Conservation (phyloP, 257 asterid species). For the Salvia hispanica region DNA sequence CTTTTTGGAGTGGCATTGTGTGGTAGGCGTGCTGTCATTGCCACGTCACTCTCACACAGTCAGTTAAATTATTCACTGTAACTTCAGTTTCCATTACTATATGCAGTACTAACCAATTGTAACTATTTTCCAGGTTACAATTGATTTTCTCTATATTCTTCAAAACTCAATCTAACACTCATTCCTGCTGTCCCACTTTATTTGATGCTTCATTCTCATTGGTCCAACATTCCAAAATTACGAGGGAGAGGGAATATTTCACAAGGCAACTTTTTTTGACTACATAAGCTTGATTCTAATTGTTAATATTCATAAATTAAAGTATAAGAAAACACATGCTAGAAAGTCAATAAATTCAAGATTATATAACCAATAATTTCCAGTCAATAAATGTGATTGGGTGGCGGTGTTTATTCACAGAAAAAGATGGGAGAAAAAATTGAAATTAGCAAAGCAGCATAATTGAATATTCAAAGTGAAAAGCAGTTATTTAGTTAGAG, state of each 20-base stretch:
- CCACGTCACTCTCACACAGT: constrained; percentile 28
- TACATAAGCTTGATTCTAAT: too few species aligned
- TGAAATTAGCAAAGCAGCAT: background rate
- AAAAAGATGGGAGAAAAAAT: background rate
- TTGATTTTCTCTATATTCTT: background rate
- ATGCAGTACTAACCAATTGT: background rate
- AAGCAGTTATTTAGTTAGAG: constrained; percentile 28
- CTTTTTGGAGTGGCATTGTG: constrained; percentile 19
- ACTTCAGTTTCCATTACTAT: background rate
- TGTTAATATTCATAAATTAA: too few species aligned
- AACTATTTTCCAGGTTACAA: too few species aligned
- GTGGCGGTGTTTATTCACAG: background rate
- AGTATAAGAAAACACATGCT: background rate
- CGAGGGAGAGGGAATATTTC: background rate
- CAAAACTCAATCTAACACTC: constrained; percentile 10
- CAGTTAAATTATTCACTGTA: constrained; percentile 1
- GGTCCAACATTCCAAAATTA: background rate
- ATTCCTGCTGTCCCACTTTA: constrained; percentile 24
- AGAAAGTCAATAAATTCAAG: background rate
- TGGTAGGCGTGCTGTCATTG: constrained; percentile 32
- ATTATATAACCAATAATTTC: background rate
- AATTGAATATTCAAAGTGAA: constrained; percentile 40
- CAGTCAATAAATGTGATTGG: background rate
- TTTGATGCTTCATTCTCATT: constrained; percentile 17
- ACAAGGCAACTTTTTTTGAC: too few species aligned